A percentile compares a stretch with the other conserved stretches of the same genome.
Conservation (phyloP, 2,329 filamentous ascomycete genomes). For the Verticillium dahliae region DNA sequence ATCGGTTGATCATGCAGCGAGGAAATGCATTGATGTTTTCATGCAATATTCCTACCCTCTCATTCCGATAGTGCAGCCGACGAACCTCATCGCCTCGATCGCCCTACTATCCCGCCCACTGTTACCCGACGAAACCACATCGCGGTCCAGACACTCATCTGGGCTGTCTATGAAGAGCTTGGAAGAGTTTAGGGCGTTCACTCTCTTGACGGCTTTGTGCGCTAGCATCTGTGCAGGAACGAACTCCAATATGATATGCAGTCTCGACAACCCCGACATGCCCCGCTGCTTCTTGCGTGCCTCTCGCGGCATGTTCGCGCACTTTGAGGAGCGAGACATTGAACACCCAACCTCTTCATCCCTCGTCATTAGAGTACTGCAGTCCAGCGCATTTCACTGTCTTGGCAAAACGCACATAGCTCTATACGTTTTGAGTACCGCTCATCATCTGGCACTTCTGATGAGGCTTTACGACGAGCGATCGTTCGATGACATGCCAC, state of each 20-base stretch:
- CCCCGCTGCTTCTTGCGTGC: constrained; percentile 26
- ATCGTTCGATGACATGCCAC: constrained; percentile 23
- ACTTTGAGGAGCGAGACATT: constrained; percentile 32
- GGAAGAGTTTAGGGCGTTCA: constrained; percentile 21
- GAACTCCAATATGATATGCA: constrained; percentile 32
- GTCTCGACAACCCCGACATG: constrained; percentile 26
- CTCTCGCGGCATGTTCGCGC: constrained; percentile 28
- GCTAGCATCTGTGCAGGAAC: constrained; percentile 31
- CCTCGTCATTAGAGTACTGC: constrained; percentile 35
- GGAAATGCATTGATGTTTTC: constrained; percentile 3
- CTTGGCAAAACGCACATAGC: constrained; percentile 33
- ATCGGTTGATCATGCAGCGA: constrained; percentile 1
- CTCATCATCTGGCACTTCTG: constrained; percentile 31
- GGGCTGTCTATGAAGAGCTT: neutral
- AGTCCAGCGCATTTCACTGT: constrained; percentile 37
- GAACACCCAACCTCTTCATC: constrained; percentile 34
- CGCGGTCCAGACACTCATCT: neutral
- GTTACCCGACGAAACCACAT: neutral
- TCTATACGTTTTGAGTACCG: constrained; percentile 39
- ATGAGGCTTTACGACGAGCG: constrained; percentile 35
- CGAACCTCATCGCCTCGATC: neutral
- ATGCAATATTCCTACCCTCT: constrained; percentile 5
- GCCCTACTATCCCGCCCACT: neutral
- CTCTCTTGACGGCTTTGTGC: constrained; percentile 35
- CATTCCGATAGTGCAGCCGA: neutral